Base-by-base conservation (phyloP, 805 yeast genomes). In the Priceomyces castillae region DNA sequence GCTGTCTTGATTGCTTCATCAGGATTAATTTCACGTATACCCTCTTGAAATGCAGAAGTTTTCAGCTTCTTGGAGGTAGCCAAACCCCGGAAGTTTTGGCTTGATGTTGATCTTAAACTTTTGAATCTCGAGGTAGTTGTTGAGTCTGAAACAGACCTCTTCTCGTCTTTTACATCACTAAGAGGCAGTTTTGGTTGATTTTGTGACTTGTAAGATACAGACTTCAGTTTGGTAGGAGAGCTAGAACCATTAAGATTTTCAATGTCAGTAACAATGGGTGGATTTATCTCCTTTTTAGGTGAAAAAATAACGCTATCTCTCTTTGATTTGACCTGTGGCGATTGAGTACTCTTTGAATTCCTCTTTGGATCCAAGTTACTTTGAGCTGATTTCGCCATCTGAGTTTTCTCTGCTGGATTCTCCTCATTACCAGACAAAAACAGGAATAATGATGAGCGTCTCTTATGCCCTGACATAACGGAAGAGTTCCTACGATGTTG, bases 31-130 rank as follows among this genome's bases (percentile, higher is more conserved):
- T 67, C 73, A 52, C 89, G 75, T 34, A 94, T 86, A 5, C 99
- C 99, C 65, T 94, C 99, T 57, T 79, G 81, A 59, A 86, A 86
- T 0, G 94, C 94, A 0, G 87, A 79, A 0, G 95, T 86, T 44
- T 81, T 79, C 63, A 75, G 77, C 56, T 86, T 86, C 48, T 72
- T 74, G 38, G 73, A 66, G 2, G 76, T 67, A 1, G 75, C 69
- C 28, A 77, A 59, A 37, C 60, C 70, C 43, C 71, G 64, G 48
- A 77, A 64, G 34, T 79, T 73, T 41, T 77, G 76, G 2, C 82
- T 69, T 9, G 83, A 74, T 5, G 80, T 72, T 4, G 80, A 69
- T 43, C 82, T 76, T 47, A 77, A 62, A 3, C 76, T 69, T 56
- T 80, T 82, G 37, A 76, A 60, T 42, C 78, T 68, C 5, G 72